These are phyloP conservation scores for maize (Zea mays) DNA, from an alignment of 176 grass and related monocot genomes.

Conservation along the genomic window DNA sequence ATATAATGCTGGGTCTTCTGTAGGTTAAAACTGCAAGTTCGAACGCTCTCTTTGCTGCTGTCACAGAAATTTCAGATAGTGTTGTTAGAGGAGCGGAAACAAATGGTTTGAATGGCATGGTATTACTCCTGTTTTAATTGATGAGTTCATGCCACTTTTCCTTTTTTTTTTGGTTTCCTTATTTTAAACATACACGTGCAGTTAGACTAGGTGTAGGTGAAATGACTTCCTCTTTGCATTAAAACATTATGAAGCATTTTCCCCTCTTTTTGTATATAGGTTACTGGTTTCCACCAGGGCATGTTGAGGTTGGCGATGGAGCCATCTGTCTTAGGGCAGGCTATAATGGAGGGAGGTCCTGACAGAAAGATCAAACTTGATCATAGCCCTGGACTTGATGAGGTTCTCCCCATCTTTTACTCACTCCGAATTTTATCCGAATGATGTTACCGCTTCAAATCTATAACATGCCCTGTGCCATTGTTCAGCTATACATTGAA, in stretches of 20 bases:
- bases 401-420: conserved; percentile 51
- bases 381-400: conserved; percentile 68
- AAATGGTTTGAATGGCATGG: conserved; percentile 86
- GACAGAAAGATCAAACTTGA: conserved; percentile 92
- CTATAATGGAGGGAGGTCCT: conserved; percentile 80
- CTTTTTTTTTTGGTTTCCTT: background rate
- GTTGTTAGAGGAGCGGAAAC: conserved; percentile 82
- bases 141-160: background rate
- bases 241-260: conserved; percentile 8
- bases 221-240: background rate
- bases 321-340: conserved; percentile 78
- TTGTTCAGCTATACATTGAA: conserved; percentile 76
- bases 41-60: conserved; percentile 74
- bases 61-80: conserved; percentile 86
- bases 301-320: conserved; percentile 90
- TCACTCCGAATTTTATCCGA: background rate
- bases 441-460: conserved; percentile 3
- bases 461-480: background rate
- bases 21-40: conserved; percentile 87
- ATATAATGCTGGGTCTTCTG: conserved; percentile 41
- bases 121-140: conserved; percentile 33
- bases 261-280: conserved; percentile 42
- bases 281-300: conserved; percentile 81
- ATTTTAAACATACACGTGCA: background rate
- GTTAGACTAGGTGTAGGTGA: background rate